Conservation (phyloP, 2,329 filamentous ascomycete species). For the Didymella exigua region DNA sequence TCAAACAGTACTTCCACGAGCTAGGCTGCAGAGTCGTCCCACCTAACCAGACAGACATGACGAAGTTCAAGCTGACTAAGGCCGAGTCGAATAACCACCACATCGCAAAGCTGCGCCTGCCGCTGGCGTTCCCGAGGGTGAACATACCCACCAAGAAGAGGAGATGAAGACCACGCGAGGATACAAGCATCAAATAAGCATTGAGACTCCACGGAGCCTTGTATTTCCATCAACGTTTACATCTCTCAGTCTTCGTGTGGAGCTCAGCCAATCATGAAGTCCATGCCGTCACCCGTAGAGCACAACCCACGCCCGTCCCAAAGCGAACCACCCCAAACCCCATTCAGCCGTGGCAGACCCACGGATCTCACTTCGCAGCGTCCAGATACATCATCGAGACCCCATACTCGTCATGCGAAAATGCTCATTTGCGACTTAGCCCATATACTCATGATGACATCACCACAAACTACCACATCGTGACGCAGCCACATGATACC, state of each 20-base stretch:
- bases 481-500: slow-evolving; percentile 12
- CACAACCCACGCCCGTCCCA: background rate
- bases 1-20: slow-evolving; percentile 75
- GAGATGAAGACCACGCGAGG: slow-evolving; percentile 17
- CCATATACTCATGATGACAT: slow-evolving; percentile 21
- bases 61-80: slow-evolving; percentile 64
- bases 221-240: background rate
- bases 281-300: slow-evolving; percentile 1
- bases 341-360: slow-evolving; percentile 9
- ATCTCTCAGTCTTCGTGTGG: background rate
- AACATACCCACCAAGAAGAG: slow-evolving; percentile 28
- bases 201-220: slow-evolving; percentile 5
- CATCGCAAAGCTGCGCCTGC: slow-evolving; percentile 75
- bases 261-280: slow-evolving; percentile 1
- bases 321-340: background rate
- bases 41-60: slow-evolving; percentile 55
- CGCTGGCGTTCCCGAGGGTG: slow-evolving; percentile 79
- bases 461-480: slow-evolving; percentile 14
- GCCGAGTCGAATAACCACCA: slow-evolving; percentile 65
- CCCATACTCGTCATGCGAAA: slow-evolving; percentile 16
- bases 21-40: slow-evolving; percentile 69
- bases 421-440: slow-evolving; percentile 1
- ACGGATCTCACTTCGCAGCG: slow-evolving; percentile 10
- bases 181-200: slow-evolving; percentile 4
- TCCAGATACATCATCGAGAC: slow-evolving; percentile 16